A percentile compares a stretch with the other conserved stretches of the same genome.
Evolutionary conservation across 2,329 filamentous ascomycete genomes (phyloP).

Genomic region (Epichloe sylvatica): DNA sequence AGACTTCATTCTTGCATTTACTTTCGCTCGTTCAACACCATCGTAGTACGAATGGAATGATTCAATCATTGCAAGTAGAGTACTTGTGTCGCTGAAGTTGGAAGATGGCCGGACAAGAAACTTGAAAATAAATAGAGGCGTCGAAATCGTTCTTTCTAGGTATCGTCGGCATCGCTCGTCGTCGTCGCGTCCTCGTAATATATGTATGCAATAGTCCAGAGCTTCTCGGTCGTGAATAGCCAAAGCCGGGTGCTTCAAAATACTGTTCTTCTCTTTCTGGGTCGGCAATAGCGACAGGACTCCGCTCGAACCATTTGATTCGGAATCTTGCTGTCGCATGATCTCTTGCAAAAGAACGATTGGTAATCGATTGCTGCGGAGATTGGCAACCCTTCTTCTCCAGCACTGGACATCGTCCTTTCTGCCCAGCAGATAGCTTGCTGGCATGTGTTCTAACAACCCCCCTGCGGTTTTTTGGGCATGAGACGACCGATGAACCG

Average conservation of each 20-base stretch:
- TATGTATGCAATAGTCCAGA: slow-evolving; percentile 15
- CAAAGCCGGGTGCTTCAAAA: slow-evolving; percentile 9
- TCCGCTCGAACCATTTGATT: slow-evolving; percentile 6
- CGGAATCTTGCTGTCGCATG: slow-evolving; percentile 12
- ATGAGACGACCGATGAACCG: not conserved
- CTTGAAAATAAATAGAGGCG: slow-evolving; percentile 18
- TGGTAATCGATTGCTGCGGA: slow-evolving; percentile 15
- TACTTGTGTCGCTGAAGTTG: slow-evolving; percentile 11
- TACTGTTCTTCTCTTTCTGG: slow-evolving; percentile 11
- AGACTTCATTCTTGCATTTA: not conserved
- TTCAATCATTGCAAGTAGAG: slow-evolving; percentile 15
- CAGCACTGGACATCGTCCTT: slow-evolving; percentile 5
- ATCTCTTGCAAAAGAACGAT: slow-evolving; percentile 20
- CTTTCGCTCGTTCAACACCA: not conserved
- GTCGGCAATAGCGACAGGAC: slow-evolving; percentile 15
- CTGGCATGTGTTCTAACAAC: slow-evolving; percentile 12
- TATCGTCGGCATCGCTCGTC: slow-evolving; percentile 19
- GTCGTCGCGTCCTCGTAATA: slow-evolving; percentile 18
- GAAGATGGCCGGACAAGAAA: slow-evolving; percentile 18
- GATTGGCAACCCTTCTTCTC: slow-evolving; percentile 11
- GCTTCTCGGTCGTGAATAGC: slow-evolving; percentile 11
- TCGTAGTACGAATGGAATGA: slow-evolving; percentile 11
- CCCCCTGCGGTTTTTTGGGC: slow-evolving; percentile 1
- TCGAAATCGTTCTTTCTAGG: slow-evolving; percentile 12
- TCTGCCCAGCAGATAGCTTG: slow-evolving; percentile 12